Evolutionary conservation across 2,329 filamentous ascomycete genomes (phyloP), one percentile per base, ranked within the genome.

Genomic region (Sarocladium oryzae): DNA sequence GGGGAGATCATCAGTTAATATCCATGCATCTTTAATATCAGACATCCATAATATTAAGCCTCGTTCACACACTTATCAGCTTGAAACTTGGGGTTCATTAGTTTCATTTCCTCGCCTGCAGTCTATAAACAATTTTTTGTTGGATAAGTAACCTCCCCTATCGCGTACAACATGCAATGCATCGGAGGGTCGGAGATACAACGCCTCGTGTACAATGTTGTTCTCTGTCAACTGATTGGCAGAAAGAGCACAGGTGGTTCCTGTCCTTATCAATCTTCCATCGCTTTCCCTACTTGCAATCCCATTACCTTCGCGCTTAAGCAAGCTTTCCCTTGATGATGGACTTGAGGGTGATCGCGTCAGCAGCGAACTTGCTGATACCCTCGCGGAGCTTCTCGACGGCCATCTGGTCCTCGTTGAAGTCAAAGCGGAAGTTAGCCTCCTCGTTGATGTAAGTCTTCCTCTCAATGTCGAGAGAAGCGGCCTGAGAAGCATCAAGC

Each of bases 361-460:
- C 93, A 61, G 93, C 93, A 54, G 93, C 92, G 67, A 99, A 99
- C 79, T 96, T 96, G 81, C 89, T 95, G 80, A 99, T 99, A 75
- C 93, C 93, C 77, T 99, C 93, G 56, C 91, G 88, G 63, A 99
- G 85, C 87, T 99, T 99, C 86, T 97, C 91, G 60, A 95, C 89
- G 57, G 89, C 93, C 93, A 99, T 99, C 72, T 92, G 87, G 67
- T 99, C 90, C 82, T 99, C 93, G 82, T 99, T 99, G 85, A 99
- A 96, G 75, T 91, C 88, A 79, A 96, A 99, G 71, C 93, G 90
- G 91, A 97, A 99, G 48, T 74, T 66, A 51, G 90, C 65, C 82
- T 99, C 93, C 73, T 93, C 78, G 68, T 86, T 82, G 73, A 99
- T 86, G 82, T 96, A 99, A 53, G 76, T 77, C 79, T 88, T 88